phyloP scores from a whole-genome alignment of 768 basidiomycete species.

The Gymnopilus dilepis region DNA sequence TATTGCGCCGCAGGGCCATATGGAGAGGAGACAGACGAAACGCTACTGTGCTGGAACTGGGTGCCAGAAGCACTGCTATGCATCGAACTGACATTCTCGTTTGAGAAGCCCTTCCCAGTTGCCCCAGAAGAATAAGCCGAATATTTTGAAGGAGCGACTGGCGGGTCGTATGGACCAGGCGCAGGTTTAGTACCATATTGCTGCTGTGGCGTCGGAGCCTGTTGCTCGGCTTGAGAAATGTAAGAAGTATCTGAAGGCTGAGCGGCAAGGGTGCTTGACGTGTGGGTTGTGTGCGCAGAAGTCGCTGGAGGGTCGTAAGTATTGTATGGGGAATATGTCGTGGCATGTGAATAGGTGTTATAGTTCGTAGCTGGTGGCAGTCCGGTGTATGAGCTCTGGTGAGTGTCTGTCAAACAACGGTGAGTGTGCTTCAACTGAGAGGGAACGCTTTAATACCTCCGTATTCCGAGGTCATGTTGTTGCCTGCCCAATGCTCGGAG shows the following conservation, averaged over 20 bases:
- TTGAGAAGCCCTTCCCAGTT: neutral
- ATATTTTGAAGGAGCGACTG: neutral
- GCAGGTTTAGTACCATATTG: neutral
- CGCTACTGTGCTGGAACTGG: neutral
- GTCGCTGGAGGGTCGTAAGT: constrained; percentile 18
- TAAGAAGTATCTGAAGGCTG: constrained; percentile 6
- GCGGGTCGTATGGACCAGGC: constrained; percentile 1
- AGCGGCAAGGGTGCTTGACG: neutral
- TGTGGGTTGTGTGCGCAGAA: constrained; percentile 6
- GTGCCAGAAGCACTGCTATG: neutral
- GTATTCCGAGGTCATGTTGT: constrained; percentile 4
- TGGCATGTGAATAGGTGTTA: constrained; percentile 4
- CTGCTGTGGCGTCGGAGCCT: neutral
- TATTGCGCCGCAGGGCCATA: neutral
- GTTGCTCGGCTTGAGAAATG: neutral
- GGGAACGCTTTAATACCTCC: constrained; percentile 7
- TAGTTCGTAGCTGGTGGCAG: neutral
- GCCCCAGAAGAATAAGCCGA: neutral
- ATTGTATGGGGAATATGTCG: constrained; percentile 14
- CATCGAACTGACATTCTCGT: neutral
- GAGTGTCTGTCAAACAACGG: neutral
- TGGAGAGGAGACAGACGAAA: neutral
- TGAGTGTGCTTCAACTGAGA: neutral
- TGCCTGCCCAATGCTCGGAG: constrained; percentile 13
- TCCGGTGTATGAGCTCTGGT: neutral